Conservation (phyloP, 148 eudicot species). For the Rheum nobile region DNA sequence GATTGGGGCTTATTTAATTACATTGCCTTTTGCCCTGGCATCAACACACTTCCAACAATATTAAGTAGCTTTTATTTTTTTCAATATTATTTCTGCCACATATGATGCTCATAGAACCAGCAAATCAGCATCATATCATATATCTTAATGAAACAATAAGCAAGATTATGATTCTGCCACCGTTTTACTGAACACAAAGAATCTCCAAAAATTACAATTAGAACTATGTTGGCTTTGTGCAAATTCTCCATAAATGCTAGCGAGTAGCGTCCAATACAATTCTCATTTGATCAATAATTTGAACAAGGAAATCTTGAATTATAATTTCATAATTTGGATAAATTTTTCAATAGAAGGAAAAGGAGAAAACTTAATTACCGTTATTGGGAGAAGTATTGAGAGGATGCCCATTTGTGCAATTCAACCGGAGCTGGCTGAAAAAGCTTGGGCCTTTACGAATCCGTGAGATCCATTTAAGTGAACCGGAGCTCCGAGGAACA, state of each 20-base stretch:
- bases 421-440: constrained; percentile 37
- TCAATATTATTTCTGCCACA: not conserved
- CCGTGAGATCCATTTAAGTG: constrained; percentile 39
- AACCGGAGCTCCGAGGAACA: constrained; percentile 22
- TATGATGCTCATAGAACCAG: constrained; percentile 1
- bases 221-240: not conserved
- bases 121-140: constrained; percentile 5
- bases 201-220: not conserved
- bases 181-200: not conserved
- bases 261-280: not conserved
- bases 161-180: not conserved
- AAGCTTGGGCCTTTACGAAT: constrained; percentile 27
- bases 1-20: not conserved
- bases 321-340: not conserved
- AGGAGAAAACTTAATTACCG: constrained; percentile 26
- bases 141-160: not conserved
- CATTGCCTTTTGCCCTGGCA: not conserved
- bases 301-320: constrained; percentile 1
- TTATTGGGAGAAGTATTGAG: constrained; percentile 42
- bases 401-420: constrained; percentile 60
- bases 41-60: not conserved
- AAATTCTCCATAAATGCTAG: not conserved
- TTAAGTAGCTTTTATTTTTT: not conserved
- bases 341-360: not conserved
- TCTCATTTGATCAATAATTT: not conserved